A percentile compares a stretch with the other conserved stretches of the same genome.
phyloP scores from a whole-genome alignment of 1,284 basidiomycete species.

The Papiliotrema laurentii region DNA sequence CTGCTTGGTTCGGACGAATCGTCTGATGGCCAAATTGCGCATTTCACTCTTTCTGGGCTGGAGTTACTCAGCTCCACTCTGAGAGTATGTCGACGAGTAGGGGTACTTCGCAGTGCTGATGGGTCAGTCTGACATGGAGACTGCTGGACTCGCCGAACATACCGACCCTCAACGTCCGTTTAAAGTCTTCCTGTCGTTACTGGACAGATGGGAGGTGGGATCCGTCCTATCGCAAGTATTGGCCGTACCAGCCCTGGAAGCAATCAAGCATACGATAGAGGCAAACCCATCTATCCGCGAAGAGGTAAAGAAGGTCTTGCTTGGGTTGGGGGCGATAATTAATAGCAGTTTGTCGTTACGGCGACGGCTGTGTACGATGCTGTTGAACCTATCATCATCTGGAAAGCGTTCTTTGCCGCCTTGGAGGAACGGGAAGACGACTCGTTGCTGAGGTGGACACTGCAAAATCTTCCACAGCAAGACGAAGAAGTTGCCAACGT shows the following conservation, averaged over 20 bases:
- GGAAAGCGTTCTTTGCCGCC: slow-evolving; percentile 64
- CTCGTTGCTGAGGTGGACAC: slow-evolving; percentile 48
- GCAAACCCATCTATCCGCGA: background rate
- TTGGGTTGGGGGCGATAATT: slow-evolving; percentile 9
- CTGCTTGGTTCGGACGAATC: slow-evolving; percentile 76
- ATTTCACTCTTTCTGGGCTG: slow-evolving; percentile 65
- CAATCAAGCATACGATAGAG: slow-evolving; percentile 14
- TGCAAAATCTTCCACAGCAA: slow-evolving; percentile 49
- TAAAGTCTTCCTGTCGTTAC: slow-evolving; percentile 88
- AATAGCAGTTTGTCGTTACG: slow-evolving; percentile 66
- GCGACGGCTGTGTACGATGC: slow-evolving; percentile 88
- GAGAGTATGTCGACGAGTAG: slow-evolving; percentile 3
- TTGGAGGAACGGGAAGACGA: slow-evolving; percentile 50
- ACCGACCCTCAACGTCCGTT: slow-evolving; percentile 70
- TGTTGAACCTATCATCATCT: slow-evolving; percentile 80
- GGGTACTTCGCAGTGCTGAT: background rate
- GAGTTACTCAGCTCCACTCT: slow-evolving; percentile 48
- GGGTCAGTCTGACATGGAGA: slow-evolving; percentile 15
- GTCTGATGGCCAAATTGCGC: slow-evolving; percentile 64
- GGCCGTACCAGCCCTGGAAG: slow-evolving; percentile 61
- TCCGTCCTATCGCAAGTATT: slow-evolving; percentile 70
- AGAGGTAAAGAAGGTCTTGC: too few species aligned
- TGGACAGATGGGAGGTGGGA: slow-evolving; percentile 97
- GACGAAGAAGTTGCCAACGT: slow-evolving; percentile 49
- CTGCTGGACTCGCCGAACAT: background rate